Conservation (phyloP, 768 basidiomycete genomes). For the Hypholoma sublateritium region DNA sequence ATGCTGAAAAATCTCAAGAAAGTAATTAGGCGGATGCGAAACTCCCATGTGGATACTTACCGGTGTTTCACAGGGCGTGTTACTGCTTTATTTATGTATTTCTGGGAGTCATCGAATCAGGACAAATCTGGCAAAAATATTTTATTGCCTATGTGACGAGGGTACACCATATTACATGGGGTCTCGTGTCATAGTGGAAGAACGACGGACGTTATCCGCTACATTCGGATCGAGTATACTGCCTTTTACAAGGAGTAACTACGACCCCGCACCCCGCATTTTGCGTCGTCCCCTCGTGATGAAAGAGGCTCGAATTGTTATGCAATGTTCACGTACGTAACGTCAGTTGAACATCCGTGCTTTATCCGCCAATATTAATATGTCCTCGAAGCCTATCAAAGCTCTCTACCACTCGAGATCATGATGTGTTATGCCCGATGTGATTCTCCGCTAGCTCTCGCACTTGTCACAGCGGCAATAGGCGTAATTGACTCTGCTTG, state of each 20-base stretch:
- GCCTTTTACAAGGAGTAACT: not conserved
- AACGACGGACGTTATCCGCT: not conserved
- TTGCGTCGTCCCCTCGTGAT: not conserved
- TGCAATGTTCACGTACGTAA: not conserved
- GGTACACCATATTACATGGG: not conserved
- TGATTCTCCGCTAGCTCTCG: conserved; percentile 3
- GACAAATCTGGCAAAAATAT: not conserved
- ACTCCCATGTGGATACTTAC: not conserved
- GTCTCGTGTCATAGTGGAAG: not conserved
- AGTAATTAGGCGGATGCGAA: not conserved
- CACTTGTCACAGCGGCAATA: not conserved
- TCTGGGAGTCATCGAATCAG: not conserved
- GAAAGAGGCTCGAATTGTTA: not conserved
- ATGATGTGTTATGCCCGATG: conserved; percentile 13
- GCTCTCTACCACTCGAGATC: conserved; percentile 2
- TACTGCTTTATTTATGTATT: not conserved
- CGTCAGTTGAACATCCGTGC: conserved; percentile 2
- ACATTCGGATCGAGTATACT: not conserved
- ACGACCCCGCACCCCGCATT: conserved; percentile 12
- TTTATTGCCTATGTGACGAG: not conserved
- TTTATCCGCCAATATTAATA: conserved; percentile 14
- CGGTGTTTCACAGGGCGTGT: not conserved
- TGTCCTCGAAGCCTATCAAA: conserved; percentile 3
- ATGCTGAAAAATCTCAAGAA: not conserved
- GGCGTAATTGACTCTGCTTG: no score